Evolutionary conservation across 768 basidiomycete genomes (phyloP).

Genomic region (Leucosporidium yakuticum): DNA sequence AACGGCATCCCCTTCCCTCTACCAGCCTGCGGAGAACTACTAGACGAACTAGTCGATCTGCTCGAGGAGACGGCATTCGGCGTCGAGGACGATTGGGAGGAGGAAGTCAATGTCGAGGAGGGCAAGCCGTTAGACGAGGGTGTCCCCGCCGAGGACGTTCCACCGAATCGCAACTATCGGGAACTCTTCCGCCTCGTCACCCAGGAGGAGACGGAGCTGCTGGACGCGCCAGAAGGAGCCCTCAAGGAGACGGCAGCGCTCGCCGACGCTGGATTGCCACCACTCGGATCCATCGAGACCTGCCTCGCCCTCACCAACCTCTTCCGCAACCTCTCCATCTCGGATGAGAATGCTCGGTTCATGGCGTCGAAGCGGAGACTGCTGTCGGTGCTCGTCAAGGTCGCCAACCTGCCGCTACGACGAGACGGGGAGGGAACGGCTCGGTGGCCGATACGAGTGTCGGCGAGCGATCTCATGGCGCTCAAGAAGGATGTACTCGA

Average conservation of each 20-base stretch:
- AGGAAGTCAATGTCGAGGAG: conserved; percentile 8
- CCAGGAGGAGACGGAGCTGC: conserved; percentile 22
- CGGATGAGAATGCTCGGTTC: conserved; percentile 62
- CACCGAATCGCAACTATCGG: conserved; percentile 11
- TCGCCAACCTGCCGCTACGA: conserved; percentile 30
- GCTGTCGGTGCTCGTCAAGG: conserved; percentile 60
- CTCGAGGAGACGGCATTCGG: conserved; percentile 51
- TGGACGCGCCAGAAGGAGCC: not conserved
- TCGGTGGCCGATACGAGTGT: conserved; percentile 57
- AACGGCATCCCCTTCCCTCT: conserved; percentile 59
- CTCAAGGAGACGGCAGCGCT: not conserved
- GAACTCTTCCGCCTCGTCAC: conserved; percentile 21
- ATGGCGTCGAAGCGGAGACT: conserved; percentile 62
- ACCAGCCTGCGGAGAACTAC: conserved; percentile 65
- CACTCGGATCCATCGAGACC: conserved; percentile 48
- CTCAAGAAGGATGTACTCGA: conserved; percentile 72
- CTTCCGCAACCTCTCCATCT: conserved; percentile 75
- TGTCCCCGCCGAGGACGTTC: not conserved
- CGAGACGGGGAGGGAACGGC: not conserved
- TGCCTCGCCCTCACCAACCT: conserved; percentile 69
- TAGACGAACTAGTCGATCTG: conserved; percentile 80
- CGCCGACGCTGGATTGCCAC: conserved; percentile 13
- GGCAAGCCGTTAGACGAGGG: not conserved
- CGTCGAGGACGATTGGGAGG: conserved; percentile 42
- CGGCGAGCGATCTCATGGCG: conserved; percentile 63